Percentiles rank a stretch among this genome's conserved stretches.
Conservation (phyloP, 1,139 yeast species). For the Pichia kudriavzevii region DNA sequence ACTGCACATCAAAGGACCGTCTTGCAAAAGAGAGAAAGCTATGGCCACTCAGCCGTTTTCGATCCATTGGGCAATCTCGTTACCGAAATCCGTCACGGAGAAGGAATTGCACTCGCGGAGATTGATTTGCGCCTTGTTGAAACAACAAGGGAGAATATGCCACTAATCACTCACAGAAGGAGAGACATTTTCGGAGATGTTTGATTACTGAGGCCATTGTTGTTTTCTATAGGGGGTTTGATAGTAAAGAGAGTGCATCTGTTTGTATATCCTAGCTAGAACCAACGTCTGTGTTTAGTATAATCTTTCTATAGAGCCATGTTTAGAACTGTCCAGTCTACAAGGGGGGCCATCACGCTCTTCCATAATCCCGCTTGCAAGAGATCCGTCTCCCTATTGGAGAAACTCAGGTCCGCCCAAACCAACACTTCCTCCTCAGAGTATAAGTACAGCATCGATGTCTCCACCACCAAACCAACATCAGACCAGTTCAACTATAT, state of each 20-base stretch:
- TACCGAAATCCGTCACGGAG: constrained; percentile 50
- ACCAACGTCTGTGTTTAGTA: no score
- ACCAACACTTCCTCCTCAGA: constrained; percentile 7
- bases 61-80: constrained; percentile 89
- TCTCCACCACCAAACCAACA: constrained; percentile 21
- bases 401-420: constrained; percentile 7
- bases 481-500: constrained; percentile 25
- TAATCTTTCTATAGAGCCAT: no score
- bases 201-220: no score
- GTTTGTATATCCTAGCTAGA: no score
- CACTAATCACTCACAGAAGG: constrained; percentile 64
- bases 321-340: constrained; percentile 1
- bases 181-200: constrained; percentile 45
- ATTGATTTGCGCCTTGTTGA: constrained; percentile 47
- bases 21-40: constrained; percentile 40
- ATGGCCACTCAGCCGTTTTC: constrained; percentile 78
- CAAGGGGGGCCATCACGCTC: background rate
- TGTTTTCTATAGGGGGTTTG: no score
- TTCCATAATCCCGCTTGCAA: constrained; percentile 1
- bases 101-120: constrained; percentile 54
- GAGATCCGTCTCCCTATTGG: constrained; percentile 1
- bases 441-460: constrained; percentile 22
- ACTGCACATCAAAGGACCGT: no score
- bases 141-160: constrained; percentile 59
- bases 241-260: constrained; percentile 1